A percentile compares a stretch with the other conserved stretches of the same genome.
Evolutionary conservation across 169 alveolate genomes (phyloP).

Genomic region (Plasmodium coatneyi): DNA sequence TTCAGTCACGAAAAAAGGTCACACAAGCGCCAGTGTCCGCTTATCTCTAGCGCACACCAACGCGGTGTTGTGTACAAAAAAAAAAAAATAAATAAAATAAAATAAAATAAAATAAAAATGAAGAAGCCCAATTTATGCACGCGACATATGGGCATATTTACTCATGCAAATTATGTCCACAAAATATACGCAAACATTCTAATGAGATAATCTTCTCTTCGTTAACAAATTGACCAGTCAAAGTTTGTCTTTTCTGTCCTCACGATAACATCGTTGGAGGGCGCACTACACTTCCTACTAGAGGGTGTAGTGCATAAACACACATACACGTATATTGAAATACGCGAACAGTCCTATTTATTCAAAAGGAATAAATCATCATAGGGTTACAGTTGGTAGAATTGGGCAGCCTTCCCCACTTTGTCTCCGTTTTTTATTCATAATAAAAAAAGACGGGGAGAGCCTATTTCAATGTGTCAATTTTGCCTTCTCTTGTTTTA

Average conservation of each 20-base stretch:
- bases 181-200: not conserved
- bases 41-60: not conserved
- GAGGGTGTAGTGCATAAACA: not conserved
- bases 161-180: not conserved
- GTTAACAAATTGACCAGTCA: not conserved
- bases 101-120: not conserved
- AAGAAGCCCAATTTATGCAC: not conserved
- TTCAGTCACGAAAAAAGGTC: not conserved
- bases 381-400: not conserved
- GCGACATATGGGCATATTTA: not conserved
- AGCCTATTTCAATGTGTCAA: not conserved
- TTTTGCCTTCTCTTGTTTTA: not conserved
- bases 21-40: not conserved
- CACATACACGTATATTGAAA: not conserved
- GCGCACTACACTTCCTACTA: not conserved
- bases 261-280: not conserved
- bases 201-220: not conserved
- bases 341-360: not conserved
- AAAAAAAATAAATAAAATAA: not conserved
- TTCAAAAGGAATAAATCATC: not conserved
- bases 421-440: not conserved
- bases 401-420: not conserved
- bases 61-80: not conserved
- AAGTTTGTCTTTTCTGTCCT: not conserved
- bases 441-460: not conserved